Base-by-base conservation (phyloP, 2,329 filamentous ascomycete species). In the Sporothrix mexicana region DNA sequence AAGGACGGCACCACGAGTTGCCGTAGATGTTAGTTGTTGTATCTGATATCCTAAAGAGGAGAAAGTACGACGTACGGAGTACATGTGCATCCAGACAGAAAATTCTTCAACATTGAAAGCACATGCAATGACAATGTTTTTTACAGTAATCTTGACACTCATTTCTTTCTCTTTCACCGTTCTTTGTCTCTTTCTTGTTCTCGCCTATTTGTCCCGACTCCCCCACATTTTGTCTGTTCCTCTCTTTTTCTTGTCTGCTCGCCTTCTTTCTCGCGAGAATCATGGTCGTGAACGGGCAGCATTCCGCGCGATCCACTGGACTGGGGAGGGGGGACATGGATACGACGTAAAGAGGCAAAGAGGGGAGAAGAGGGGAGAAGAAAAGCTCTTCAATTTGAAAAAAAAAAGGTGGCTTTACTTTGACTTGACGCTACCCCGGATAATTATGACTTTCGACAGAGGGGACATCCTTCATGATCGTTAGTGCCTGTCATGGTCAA, bases 391-490 rank as follows among this genome's bases (percentile, higher is more conserved):
- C 30, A 36, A 4, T 36, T 30, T 36, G 47, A 51, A 51, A 51
- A 55, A 23, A 43, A 61, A 20, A 12, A 59, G 12, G 55, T 8
- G 15, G 12, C 51, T 23, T 17, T 3, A 6, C 13, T 36, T 6
- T 5, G 36, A 64, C 43, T 43, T 4, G 59, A 15, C 59, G 59
- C 59, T 64, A 64, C 59, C 59, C 59, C 36, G 59, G 59, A 64
- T 23, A 64, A 45, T 64, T 45, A n/a, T 64, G 59, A 45, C 36
- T 43, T 64, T 64, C n/a, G 59, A 64, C n/a, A 41, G 59, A 45
- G 59, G 10, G 36, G 55, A 17, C 2, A 17, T 36, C 25, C 55
- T n/a, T 59, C 25, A 3, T 9, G 10, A 2, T 25, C n/a, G 20
- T 20, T 53, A 23, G n/a, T 53, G 49, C 13, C 41, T 30, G 55